Evolutionary conservation across 75 land plant genomes (phyloP).

Genomic region (Picea glauca): DNA sequence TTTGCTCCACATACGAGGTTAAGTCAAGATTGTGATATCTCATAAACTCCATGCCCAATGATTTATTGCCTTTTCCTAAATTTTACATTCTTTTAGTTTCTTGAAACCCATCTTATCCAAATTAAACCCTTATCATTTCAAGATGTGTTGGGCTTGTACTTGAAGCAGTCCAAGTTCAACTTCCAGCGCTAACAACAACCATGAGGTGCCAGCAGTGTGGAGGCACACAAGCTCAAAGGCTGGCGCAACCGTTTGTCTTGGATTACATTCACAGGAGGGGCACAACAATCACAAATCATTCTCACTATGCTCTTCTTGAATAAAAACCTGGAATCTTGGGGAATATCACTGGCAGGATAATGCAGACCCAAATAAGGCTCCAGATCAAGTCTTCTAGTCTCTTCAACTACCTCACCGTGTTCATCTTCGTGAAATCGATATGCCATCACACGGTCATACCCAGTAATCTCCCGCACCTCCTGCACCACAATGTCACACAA

Average conservation of each 20-base stretch:
- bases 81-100: no score
- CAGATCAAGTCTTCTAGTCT: constrained; percentile 50
- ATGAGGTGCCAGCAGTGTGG: constrained; percentile 81
- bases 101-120: no score
- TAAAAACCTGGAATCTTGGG: constrained; percentile 86
- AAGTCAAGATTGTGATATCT: no score
- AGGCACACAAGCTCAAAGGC: constrained; percentile 64
- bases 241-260: constrained; percentile 60
- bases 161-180: constrained; percentile 77
- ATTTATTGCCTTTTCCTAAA: no score
- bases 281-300: constrained; percentile 82
- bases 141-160: no score
- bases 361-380: constrained; percentile 88
- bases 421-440: constrained; percentile 93
- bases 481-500: constrained; percentile 78
- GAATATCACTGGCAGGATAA: constrained; percentile 91
- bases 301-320: constrained; percentile 89
- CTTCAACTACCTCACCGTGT: constrained; percentile 89
- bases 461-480: constrained; percentile 76
- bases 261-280: constrained; percentile 63
- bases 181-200: constrained; percentile 92
- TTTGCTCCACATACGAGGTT: no score
- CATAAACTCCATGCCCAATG: no score
- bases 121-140: no score
- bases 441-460: constrained; percentile 89